Evolutionary conservation across 1,284 basidiomycete genomes (phyloP), one percentile per base, ranked within the genome.

Genomic region (Moesziomyces antarcticus): DNA sequence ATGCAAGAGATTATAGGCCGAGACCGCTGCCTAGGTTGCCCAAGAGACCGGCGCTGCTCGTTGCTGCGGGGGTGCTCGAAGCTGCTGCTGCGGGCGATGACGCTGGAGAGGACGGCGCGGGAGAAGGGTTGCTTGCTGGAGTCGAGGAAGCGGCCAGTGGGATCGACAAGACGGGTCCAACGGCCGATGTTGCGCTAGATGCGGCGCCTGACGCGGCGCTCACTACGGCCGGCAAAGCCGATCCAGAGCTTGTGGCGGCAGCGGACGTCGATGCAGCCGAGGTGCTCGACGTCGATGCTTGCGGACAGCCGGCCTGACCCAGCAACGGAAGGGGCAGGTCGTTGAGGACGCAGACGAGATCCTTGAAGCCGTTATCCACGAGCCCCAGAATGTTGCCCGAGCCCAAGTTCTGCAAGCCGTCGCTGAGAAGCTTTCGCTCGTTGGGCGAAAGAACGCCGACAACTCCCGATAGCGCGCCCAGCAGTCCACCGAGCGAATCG

Each of bases 401-500:
- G 22, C 44, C 44, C 33, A 55, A 24, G 11, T 47, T 47, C 35
- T 41, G 35, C 44, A 55, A 14, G n/a, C 44, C 44, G 25, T 55
- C 44, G 22, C 44, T 47, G 11, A 52, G 20, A 13, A 55, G 44
- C 22, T 47, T 47, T 13, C 40, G 53, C 44, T 41, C 33, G 44
- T 27, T 47, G 24, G 44, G 44, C 5, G 35, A 25, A 8, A 41
- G 21, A 3, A 27, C 21, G n/a, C 45, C 37, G 4, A 48, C 44
- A 1, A 52, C 42, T 9, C 51, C 51, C 7, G 25, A n/a, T 5
- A 52, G 51, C 25, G 42, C 51, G 30, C 42, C 14, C 9, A 52
- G 51, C 51, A 52, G 20, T 52, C 44, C 35, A 41, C 53, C 53
- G 18, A 55, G 44, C 21, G 35, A 41, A 10, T 52, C 51, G 27